Evolutionary conservation across 192 early-diverging fungal genomes (phyloP), one percentile per base, ranked within the genome.

Genomic region (Dimargaris verticillata): DNA sequence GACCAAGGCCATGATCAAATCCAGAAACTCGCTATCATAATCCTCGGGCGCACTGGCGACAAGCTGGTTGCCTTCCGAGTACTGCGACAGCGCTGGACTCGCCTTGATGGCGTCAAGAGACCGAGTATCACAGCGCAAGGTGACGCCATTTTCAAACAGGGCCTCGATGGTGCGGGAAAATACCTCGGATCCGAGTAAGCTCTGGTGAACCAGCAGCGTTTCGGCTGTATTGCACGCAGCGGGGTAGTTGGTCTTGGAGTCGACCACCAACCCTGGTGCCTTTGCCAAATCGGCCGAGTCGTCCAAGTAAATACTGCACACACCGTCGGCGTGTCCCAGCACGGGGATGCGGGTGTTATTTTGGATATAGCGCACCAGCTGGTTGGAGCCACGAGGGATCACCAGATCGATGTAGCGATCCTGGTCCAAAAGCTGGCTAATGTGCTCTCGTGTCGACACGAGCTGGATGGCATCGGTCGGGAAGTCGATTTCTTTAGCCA

Each of bases 311-410:
- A 88, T 81, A 9, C 91, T 84, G 77, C 96, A 99, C 48, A 99
- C 69, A 24, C 96, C 96, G 72, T 99, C 96, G 33, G 96, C 96
- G 66, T 99, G 96, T 48, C 96, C 96, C 28, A 99, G 78, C n/a
- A 99, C 96, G 28, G 96, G 96, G 62, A 99, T 99, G 54, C 95
- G 88, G 17, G 95, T 97, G 68, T 85, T 85, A 55, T 84, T 85
- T 68, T 95, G 88, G 53, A 98, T 89, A 68, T 91, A 82, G 41
- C 84, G 81, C 46, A 99, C 93, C 50, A 99, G 74, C 52, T 81
- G 74, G 63, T 92, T 95, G 57, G 87, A 89, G 18, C 96, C 96
- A 47, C 96, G 74, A 3, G 96, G 96, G 66, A 99, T 88, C 15
- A 94, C 93, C 64, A 99, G 62, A 68, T 99, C 96, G 58, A 99